These are phyloP conservation scores for Lactuca sativa DNA, from an alignment of 129 eudicot species.

Conservation along the genomic window DNA sequence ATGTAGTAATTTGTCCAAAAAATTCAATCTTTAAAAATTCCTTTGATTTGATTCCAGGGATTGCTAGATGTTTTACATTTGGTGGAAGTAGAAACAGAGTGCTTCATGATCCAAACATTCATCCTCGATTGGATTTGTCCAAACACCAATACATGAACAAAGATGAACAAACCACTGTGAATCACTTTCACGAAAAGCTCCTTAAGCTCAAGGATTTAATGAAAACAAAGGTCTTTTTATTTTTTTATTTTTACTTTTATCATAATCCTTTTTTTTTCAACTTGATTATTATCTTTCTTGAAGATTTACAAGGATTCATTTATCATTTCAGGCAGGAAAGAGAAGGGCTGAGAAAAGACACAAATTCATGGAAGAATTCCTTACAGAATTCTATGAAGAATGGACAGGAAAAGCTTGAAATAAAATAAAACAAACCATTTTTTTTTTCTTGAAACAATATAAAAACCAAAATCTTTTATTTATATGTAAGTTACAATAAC, in stretches of 20 bases:
- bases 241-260: background rate
- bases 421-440: background rate
- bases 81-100: slow-evolving; percentile 90
- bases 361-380: slow-evolving; percentile 87
- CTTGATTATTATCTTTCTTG: background rate
- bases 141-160: slow-evolving; percentile 82
- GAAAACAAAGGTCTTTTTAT: slow-evolving; percentile 73
- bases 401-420: slow-evolving; percentile 87
- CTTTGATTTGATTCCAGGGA: slow-evolving; percentile 43
- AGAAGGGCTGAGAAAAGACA: slow-evolving; percentile 82
- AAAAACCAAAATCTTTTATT: slow-evolving; percentile 34
- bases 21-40: background rate
- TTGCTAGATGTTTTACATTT: slow-evolving; percentile 97
- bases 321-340: slow-evolving; percentile 65
- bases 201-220: slow-evolving; percentile 85
- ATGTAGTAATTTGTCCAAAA: background rate
- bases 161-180: slow-evolving; percentile 85
- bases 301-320: background rate
- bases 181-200: slow-evolving; percentile 96
- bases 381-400: slow-evolving; percentile 77
- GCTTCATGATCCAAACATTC: slow-evolving; percentile 69
- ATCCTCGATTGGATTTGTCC: slow-evolving; percentile 75
- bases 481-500: slow-evolving; percentile 31
- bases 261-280: background rate
- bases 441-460: background rate